A percentile compares a stretch with the other conserved stretches of the same genome.
Conservation (phyloP, 441 rosid species). For the Pelargonium citronellum region DNA sequence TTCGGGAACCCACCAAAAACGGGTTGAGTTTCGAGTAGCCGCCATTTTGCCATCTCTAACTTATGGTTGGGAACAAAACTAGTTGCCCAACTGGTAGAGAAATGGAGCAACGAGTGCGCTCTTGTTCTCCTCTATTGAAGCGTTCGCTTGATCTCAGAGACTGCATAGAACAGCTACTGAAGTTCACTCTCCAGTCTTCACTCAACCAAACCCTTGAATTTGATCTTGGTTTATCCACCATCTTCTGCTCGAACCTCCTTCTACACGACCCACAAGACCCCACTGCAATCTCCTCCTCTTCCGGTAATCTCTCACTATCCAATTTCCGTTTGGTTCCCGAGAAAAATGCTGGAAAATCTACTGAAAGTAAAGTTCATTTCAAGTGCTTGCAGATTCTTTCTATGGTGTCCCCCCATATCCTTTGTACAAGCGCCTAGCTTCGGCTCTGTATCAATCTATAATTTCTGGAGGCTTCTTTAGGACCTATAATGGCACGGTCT, state of each 20-base stretch:
- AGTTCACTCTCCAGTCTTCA: constrained; percentile 42
- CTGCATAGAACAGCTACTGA: constrained; percentile 43
- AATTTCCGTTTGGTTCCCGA: not conserved
- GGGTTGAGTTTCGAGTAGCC: too few species aligned
- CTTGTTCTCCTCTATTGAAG: not conserved
- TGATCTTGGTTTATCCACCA: constrained; percentile 36
- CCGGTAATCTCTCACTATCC: constrained; percentile 15
- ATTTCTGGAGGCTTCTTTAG: constrained; percentile 30
- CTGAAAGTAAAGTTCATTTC: not conserved
- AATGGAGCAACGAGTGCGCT: constrained; percentile 23
- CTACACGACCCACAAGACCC: constrained; percentile 25
- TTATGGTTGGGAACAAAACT: too few species aligned
- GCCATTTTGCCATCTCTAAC: too few species aligned
- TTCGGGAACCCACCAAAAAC: too few species aligned
- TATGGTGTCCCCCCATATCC: constrained; percentile 49
- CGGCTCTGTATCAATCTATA: constrained; percentile 38
- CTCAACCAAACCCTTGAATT: constrained; percentile 31
- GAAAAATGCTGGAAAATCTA: not conserved
- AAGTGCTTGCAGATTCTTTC: constrained; percentile 21
- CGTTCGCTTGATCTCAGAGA: constrained; percentile 21
- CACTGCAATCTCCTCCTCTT: constrained; percentile 6
- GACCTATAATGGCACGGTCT: constrained; percentile 20
- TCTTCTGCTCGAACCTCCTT: constrained; percentile 56
- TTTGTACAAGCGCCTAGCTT: constrained; percentile 50
- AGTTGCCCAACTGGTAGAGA: not conserved